A percentile compares a stretch with the other conserved stretches of the same genome.
Conservation (phyloP, 148 eudicot genomes). For the Drosera capensis region DNA sequence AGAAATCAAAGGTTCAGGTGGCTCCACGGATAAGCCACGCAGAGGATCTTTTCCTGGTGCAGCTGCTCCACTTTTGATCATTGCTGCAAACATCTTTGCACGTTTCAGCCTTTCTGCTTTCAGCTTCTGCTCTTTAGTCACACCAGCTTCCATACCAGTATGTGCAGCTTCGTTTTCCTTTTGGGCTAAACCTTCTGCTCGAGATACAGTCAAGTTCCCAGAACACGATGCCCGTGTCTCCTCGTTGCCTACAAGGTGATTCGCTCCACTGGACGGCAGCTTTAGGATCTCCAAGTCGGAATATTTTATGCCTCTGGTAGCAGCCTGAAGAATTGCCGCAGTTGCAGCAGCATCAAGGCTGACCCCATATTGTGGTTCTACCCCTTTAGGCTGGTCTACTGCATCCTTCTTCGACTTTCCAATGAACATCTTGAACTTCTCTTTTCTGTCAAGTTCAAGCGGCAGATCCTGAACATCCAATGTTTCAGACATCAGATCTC, state of each 20-base stretch:
- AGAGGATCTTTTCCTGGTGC: constrained; percentile 31
- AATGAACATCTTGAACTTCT: constrained; percentile 84
- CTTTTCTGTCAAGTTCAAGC: constrained; percentile 61
- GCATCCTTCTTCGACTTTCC: constrained; percentile 63
- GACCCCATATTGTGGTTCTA: constrained; percentile 29
- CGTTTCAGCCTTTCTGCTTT: constrained; percentile 86
- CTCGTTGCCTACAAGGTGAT: constrained; percentile 18
- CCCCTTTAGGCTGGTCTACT: constrained; percentile 34
- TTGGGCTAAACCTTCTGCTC: constrained; percentile 7
- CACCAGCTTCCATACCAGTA: constrained; percentile 26
- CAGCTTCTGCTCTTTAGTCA: constrained; percentile 66
- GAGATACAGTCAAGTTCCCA: constrained; percentile 14
- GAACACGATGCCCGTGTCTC: constrained; percentile 20
- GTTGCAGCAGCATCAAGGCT: constrained; percentile 61
- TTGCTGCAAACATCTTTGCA: constrained; percentile 91
- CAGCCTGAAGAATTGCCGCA: constrained; percentile 97
- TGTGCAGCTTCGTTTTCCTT: constrained; percentile 19
- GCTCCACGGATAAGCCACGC: constrained; percentile 49
- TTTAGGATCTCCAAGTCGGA: constrained; percentile 43
- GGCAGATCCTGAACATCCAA: constrained; percentile 23
- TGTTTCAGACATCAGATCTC: constrained; percentile 12
- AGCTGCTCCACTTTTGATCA: constrained; percentile 55
- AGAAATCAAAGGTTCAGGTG: constrained; percentile 18
- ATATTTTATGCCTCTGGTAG: constrained; percentile 65
- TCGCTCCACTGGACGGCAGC: constrained; percentile 20